Evolutionary conservation across 2,329 filamentous ascomycete genomes (phyloP).

Genomic region (Verticillium longisporum): DNA sequence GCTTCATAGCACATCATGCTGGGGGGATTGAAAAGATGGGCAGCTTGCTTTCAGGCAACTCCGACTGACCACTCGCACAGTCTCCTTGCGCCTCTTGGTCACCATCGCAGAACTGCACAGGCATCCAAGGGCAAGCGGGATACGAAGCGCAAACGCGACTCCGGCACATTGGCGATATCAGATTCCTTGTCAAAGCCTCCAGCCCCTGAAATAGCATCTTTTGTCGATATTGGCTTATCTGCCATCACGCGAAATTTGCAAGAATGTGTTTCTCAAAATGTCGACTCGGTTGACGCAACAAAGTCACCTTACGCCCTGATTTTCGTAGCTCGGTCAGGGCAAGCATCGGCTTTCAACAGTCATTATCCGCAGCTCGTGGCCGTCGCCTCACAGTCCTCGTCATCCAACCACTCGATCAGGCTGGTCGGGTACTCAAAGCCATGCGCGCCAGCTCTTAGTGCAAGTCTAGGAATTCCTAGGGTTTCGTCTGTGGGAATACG

Average conservation of each 20-base stretch:
- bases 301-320: constrained; percentile 38
- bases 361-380: constrained; percentile 52
- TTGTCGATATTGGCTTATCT: constrained; percentile 59
- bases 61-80: constrained; percentile 28
- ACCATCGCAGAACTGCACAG: constrained; percentile 48
- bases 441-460: constrained; percentile 49
- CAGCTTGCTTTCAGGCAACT: neutral
- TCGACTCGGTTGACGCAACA: neutral
- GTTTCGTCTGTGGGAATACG: constrained; percentile 58
- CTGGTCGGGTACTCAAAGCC: constrained; percentile 57
- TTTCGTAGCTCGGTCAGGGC: constrained; percentile 52
- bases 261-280: constrained; percentile 19
- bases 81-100: constrained; percentile 56
- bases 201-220: constrained; percentile 44
- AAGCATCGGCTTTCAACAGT: constrained; percentile 49
- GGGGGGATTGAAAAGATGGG: no score
- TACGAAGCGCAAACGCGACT: constrained; percentile 43
- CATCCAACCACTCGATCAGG: constrained; percentile 34
- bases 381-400: constrained; percentile 37
- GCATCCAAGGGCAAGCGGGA: constrained; percentile 56
- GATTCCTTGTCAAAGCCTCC: constrained; percentile 23
- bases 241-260: constrained; percentile 56
- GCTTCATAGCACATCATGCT: constrained; percentile 6
- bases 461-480: constrained; percentile 52
- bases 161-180: constrained; percentile 15